A percentile compares a stretch with the other conserved stretches of the same genome.
phyloP scores from a whole-genome alignment of 2,329 filamentous ascomycete genomes.

The Fusarium lateritium region DNA sequence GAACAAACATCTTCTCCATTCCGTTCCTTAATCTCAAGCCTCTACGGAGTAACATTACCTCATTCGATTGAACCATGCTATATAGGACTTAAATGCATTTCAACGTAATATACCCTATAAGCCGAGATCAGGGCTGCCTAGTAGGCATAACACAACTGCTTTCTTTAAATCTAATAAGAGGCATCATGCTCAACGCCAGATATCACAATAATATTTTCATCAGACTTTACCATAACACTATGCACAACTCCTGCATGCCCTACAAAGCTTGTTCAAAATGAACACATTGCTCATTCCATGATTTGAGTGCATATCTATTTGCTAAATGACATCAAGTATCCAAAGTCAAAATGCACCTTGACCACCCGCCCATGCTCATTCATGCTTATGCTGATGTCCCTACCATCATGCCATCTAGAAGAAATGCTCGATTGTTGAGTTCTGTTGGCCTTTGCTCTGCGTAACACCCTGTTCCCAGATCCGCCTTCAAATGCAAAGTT shows the following conservation, averaged over 20 bases:
- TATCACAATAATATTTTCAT: too few relatives aligned
- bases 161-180: too few relatives aligned
- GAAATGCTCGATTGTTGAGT: constrained; percentile 18
- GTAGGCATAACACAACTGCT: too few relatives aligned
- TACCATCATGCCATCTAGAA: constrained; percentile 30
- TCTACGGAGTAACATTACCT: constrained; percentile 8
- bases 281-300: too few relatives aligned
- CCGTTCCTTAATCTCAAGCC: constrained; percentile 15
- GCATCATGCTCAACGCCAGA: too few relatives aligned
- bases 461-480: constrained; percentile 15
- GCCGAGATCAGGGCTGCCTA: too few relatives aligned
- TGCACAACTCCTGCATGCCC: too few relatives aligned
- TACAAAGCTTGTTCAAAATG: too few relatives aligned
- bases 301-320: constrained; percentile 10
- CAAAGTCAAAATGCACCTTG: constrained; percentile 2
- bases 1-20: constrained; percentile 11
- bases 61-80: background rate
- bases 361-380: constrained; percentile 18
- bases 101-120: too few relatives aligned
- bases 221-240: too few relatives aligned
- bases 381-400: constrained; percentile 23
- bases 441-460: constrained; percentile 39
- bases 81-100: too few relatives aligned
- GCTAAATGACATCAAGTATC: constrained; percentile 24
- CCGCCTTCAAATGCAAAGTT: constrained; percentile 18